These are phyloP conservation scores for Echinosophora koreensis DNA, from an alignment of 306 rosid genomes.

Conservation along the genomic window DNA sequence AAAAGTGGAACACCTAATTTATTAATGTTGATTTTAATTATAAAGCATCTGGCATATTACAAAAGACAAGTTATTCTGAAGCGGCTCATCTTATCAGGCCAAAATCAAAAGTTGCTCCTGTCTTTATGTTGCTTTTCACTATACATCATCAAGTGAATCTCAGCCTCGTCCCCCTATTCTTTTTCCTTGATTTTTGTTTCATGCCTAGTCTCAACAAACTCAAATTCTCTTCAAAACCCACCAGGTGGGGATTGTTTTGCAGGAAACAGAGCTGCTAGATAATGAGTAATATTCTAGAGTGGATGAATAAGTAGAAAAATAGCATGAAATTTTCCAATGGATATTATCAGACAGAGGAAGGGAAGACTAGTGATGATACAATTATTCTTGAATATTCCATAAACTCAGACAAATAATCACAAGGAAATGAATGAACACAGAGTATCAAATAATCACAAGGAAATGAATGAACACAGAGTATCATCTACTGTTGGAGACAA, in stretches of 20 bases:
- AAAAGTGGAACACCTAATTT: background rate
- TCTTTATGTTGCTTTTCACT: conserved; percentile 16
- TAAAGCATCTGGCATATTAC: background rate
- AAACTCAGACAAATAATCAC: conserved; percentile 10
- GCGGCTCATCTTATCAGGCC: background rate
- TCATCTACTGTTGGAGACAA: no score
- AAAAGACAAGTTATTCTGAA: background rate
- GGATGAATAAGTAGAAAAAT: conserved; percentile 12
- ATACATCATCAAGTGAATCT: conserved; percentile 6
- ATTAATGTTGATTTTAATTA: conserved; percentile 21
- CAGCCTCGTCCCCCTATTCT: background rate
- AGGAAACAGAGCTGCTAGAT: background rate
- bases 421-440: no score
- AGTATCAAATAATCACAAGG: no score
- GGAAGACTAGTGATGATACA: background rate
- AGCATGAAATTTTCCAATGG: conserved; percentile 10
- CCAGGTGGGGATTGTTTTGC: background rate
- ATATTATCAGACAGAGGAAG: background rate
- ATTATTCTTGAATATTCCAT: conserved; percentile 25
- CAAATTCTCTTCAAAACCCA: background rate
- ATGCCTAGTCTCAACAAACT: conserved; percentile 30
- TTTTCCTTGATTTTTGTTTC: background rate
- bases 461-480: no score
- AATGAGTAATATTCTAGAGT: conserved; percentile 4
- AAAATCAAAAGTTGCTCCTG: conserved; percentile 19